Evolutionary conservation across 768 basidiomycete species (phyloP).

Genomic region (Leccinum uliginosum): DNA sequence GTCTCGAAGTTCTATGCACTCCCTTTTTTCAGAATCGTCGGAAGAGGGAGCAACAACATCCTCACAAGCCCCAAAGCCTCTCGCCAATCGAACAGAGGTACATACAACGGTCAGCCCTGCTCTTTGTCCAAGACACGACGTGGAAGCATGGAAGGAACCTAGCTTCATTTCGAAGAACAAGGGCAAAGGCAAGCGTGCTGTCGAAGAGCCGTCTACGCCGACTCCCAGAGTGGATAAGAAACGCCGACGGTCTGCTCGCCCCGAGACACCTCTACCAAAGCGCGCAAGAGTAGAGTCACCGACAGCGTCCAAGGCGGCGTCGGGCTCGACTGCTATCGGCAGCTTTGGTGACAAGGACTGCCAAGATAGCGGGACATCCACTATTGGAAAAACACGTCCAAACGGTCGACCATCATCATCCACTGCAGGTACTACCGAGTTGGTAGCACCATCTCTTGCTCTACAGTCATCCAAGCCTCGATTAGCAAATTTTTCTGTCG

Average conservation of each 20-base stretch:
- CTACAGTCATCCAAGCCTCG: constrained; percentile 11
- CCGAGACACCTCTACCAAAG: constrained; percentile 14
- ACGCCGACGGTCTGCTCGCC: constrained; percentile 9
- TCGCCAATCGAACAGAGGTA: not conserved
- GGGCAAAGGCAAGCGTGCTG: constrained; percentile 16
- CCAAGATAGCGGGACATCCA: not conserved
- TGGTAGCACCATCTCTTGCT: not conserved
- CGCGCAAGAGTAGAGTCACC: constrained; percentile 3
- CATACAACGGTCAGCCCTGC: not conserved
- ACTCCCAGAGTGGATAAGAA: constrained; percentile 7
- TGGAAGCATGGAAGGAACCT: constrained; percentile 29
- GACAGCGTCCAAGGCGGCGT: not conserved
- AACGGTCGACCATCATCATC: not conserved
- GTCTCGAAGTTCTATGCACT: constrained; percentile 18
- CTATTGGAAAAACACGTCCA: not conserved
- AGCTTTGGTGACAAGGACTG: not conserved
- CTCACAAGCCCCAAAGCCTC: not conserved
- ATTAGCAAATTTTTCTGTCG: constrained; percentile 18
- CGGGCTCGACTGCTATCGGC: not conserved
- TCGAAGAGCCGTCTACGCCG: constrained; percentile 2
- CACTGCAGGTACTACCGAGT: not conserved
- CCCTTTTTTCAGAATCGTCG: constrained; percentile 24
- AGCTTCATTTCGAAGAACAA: constrained; percentile 27
- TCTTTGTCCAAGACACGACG: constrained; percentile 18
- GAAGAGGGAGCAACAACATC: not conserved